These are phyloP conservation scores for Cladosporium sp. DNA, from an alignment of 2,329 filamentous ascomycete species.

Conservation along the genomic window DNA sequence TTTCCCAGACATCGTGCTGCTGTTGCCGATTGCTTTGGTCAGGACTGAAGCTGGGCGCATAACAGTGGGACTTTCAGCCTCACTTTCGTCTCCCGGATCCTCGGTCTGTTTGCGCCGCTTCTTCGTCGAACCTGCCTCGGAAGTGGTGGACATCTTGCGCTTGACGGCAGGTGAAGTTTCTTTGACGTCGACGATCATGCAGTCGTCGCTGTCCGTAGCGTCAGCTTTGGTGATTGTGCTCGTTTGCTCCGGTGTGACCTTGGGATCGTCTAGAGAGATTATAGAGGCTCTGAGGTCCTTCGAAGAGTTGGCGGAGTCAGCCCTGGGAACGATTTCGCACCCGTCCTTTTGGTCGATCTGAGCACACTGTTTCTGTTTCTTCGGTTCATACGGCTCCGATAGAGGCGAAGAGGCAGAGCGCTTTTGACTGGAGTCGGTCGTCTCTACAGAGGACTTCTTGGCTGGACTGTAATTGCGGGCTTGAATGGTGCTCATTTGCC, in stretches of 20 bases:
- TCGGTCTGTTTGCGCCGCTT: not conserved
- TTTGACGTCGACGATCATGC: not conserved
- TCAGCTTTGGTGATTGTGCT: not conserved
- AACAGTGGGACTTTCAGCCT: not conserved
- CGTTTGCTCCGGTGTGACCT: not conserved
- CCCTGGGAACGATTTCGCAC: not conserved
- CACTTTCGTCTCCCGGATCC: not conserved
- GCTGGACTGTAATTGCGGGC: not conserved
- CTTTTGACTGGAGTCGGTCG: not conserved
- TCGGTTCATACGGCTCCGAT: too few relatives aligned
- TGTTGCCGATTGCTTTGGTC: not conserved
- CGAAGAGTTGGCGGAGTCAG: not conserved
- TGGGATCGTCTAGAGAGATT: not conserved
- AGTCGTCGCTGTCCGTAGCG: not conserved
- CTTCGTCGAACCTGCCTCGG: not conserved
- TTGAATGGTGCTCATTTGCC: not conserved
- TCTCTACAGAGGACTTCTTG: not conserved
- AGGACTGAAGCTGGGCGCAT: not conserved
- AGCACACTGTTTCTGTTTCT: not conserved
- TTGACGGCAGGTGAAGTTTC: not conserved
- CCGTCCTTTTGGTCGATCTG: not conserved
- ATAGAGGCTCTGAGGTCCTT: not conserved
- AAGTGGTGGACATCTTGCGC: not conserved
- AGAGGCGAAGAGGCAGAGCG: not conserved
- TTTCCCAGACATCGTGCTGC: not conserved